Base-by-base conservation (phyloP, 768 basidiomycete species). In the Ephemerocybe angulata region DNA sequence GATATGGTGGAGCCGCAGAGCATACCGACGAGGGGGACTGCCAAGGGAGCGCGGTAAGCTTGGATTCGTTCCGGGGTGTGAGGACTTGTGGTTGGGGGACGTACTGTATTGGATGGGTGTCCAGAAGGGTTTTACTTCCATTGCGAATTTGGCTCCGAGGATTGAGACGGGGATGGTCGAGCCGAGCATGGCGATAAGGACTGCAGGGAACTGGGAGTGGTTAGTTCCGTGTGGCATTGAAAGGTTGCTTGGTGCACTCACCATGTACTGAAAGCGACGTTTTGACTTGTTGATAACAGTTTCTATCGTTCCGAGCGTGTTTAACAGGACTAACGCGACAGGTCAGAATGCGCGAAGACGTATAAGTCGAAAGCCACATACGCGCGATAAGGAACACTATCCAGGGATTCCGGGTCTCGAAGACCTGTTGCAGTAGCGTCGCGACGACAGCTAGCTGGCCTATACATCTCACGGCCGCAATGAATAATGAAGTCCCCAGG, bases 11-110 rank as follows among this genome's bases (percentile, higher is more conserved):
- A 83, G 1, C 91, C 91, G 37, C 90, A 87, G 2, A 93, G 74
- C 93, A 93, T 94, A 6, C 93, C 90, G 7, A 91, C 78, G 50
- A 92, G 82, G 4, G 88, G 90, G 50, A 93, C 90, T 91, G 48
- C 28, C n/a, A 21, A 43, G 6, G 24, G 28, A 27, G 33, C 40
- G 25, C 19, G 48, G 61, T 5, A 54, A 47, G 7, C 13, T 24
- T 54, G 58, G 29, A 17, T 28, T 43, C 11, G 15, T 17, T 15
- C 46, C 29, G 21, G 31, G 15, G 30, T 21, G 17, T 37, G 25
- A 17, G 19, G 46, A 27, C 22, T n/a, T n/a, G 17, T 4, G 30
- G 2, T 25, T 22, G 43, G 4, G 24, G n/a, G 6, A 62, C 84
- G 38, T 57, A 89, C 90, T 86, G 61, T 85, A 93, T 64, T 91